Conservation (phyloP, 1,284 basidiomycete genomes). For the Puccinia polysora region DNA sequence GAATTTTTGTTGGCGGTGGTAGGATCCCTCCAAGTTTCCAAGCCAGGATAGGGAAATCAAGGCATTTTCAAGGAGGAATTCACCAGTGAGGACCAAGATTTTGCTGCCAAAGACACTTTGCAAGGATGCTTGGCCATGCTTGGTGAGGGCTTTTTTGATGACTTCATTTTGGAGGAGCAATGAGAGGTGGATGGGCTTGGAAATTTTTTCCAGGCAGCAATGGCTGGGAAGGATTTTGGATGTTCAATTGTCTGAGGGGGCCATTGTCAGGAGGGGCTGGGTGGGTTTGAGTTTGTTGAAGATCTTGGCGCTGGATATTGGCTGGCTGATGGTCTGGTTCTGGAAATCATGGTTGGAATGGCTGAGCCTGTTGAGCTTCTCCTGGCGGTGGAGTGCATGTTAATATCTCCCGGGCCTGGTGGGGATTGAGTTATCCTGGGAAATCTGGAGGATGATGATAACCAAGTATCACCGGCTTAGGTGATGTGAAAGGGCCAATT, state of each 20-base stretch:
- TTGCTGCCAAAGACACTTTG: constrained; percentile 90
- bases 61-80: constrained; percentile 88
- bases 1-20: no score
- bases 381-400: no score
- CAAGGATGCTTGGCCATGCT: constrained; percentile 74
- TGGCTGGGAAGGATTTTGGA: constrained; percentile 69
- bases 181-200: constrained; percentile 98
- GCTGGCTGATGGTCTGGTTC: neutral
- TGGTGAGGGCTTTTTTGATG: constrained; percentile 75
- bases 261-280: neutral
- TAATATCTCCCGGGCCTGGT: constrained; percentile 44
- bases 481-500: no score
- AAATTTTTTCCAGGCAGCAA: constrained; percentile 84
- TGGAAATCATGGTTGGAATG: neutral
- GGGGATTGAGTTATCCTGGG: constrained; percentile 70
- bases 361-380: no score
- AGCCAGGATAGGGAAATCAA: constrained; percentile 80
- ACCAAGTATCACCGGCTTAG: constrained; percentile 79
- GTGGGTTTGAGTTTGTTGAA: constrained; percentile 10
- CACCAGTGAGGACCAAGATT: constrained; percentile 84
- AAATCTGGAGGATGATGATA: constrained; percentile 81
- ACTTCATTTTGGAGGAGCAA: constrained; percentile 93
- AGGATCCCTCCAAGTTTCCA: constrained; percentile 77
- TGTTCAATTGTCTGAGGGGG: neutral
- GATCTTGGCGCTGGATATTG: constrained; percentile 66